A percentile compares a stretch with the other conserved stretches of the same genome.
Conservation (phyloP, 768 basidiomycete species). For the Leccinum fibrillosum region DNA sequence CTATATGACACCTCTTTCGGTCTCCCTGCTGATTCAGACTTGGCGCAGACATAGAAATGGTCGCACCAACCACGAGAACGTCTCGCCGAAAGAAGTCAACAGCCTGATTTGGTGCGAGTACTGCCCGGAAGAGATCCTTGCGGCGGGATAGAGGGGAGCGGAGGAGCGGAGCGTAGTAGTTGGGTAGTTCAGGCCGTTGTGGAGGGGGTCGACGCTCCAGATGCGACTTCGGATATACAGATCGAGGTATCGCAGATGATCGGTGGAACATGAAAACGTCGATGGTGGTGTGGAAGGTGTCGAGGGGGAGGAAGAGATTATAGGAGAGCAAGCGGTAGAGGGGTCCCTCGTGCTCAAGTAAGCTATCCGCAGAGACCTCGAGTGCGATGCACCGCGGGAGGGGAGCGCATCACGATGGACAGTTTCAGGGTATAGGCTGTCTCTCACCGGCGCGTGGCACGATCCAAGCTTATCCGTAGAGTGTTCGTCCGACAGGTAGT, state of each 20-base stretch:
- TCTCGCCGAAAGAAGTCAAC: slow-evolving; percentile 29
- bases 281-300: neutral
- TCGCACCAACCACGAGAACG: slow-evolving; percentile 1
- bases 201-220: slow-evolving; percentile 7
- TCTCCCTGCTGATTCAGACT: neutral
- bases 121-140: slow-evolving; percentile 24
- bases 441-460: slow-evolving; percentile 7
- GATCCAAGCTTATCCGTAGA: neutral
- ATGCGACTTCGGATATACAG: slow-evolving; percentile 5
- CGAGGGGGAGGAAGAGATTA: neutral
- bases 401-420: slow-evolving; percentile 19
- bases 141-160: slow-evolving; percentile 25
- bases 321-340: neutral
- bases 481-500: slow-evolving; percentile 12
- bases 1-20: neutral
- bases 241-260: slow-evolving; percentile 6
- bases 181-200: slow-evolving; percentile 25
- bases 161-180: slow-evolving; percentile 28
- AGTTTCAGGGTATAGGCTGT: slow-evolving; percentile 12
- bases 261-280: neutral
- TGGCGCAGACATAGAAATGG: neutral
- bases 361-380: slow-evolving; percentile 26
- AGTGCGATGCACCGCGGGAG: slow-evolving; percentile 25
- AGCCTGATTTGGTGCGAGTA: slow-evolving; percentile 17
- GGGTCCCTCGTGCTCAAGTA: slow-evolving; percentile 12